Evolutionary conservation across 768 basidiomycete genomes (phyloP), one percentile per base, ranked within the genome.

Genomic region (Harrya chromipes): DNA sequence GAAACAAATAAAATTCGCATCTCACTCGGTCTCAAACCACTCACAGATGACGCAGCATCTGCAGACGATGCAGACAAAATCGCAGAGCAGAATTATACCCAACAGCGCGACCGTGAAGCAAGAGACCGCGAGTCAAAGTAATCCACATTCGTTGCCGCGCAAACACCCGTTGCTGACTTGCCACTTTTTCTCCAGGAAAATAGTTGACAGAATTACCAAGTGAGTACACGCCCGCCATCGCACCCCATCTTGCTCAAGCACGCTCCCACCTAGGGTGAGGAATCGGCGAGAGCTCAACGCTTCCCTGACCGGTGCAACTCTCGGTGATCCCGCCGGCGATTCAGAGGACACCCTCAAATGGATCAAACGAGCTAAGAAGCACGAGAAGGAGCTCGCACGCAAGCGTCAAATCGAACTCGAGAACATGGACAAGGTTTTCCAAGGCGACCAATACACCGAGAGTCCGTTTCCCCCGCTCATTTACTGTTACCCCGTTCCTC

Each of bases 1-100:
- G 92, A 94, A 76, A 94, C 93, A 33, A 94, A 94, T 78, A 94
- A 89, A 72, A 90, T 97, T 68, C 91, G 97, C 72, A 82, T 95
- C 50, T 87, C 86, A 5, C 79, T 97, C 34, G 97, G 97, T 56
- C 84, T 99, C 51, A 91, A 94, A 66, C 94, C 97, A 36, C 80
- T 98, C 49, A 87, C 85, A 16, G 94, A 93, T 58, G 89, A 92
- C 59, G 74, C 78, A 36, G 79, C 74, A 14, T 80, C 87, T 8
- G 79, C 76, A n/a, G 75, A 83, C 63, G 81, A 83, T 63, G 84
- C 80, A 56, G 94, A 97, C 49, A 82, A 87, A 61, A 70, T 84
- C 58, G 97, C 97, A 12, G 91, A 92, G 68, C 75, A 82, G 43
- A 98, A 98, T 70, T 98, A 87, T 75, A 72, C 81, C 4, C 83